Conservation (phyloP, 208 protist species). For the Wallacemonas sp. region DNA sequence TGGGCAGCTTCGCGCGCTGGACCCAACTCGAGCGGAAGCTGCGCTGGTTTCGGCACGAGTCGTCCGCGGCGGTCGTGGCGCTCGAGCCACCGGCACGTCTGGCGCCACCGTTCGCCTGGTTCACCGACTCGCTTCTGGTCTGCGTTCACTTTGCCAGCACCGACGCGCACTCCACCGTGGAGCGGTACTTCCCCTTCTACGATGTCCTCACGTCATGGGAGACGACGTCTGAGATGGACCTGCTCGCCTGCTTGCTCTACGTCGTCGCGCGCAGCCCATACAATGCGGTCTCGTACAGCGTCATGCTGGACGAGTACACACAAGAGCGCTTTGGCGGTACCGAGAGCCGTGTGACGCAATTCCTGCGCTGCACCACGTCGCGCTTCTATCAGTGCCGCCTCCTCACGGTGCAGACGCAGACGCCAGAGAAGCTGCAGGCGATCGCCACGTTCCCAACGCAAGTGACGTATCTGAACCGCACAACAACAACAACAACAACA, state of each 20-base stretch:
- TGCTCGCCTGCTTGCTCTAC: conserved; percentile 78
- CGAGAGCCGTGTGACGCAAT: conserved; percentile 36
- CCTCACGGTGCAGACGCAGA: background rate
- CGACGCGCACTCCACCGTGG: conserved; percentile 20
- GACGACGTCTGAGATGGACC: conserved; percentile 70
- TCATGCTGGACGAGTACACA: conserved; percentile 50
- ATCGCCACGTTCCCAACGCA: conserved; percentile 18
- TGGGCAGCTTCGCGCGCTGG: conserved; percentile 3
- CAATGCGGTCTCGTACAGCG: conserved; percentile 28
- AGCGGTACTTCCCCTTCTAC: conserved; percentile 57
- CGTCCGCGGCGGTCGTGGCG: background rate
- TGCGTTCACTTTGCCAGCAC: conserved; percentile 34
- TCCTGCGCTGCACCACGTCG: conserved; percentile 48
- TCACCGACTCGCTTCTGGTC: conserved; percentile 32
- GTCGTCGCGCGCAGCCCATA: conserved; percentile 40
- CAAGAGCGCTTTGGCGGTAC: conserved; percentile 55
- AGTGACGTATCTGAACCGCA: conserved; percentile 1
- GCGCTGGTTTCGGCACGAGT: background rate
- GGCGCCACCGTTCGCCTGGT: conserved; percentile 15
- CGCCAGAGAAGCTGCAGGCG: background rate
- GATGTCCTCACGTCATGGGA: conserved; percentile 74
- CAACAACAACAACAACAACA: conserved; percentile 19
- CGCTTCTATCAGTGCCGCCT: conserved; percentile 31
- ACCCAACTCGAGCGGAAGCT: conserved; percentile 11
- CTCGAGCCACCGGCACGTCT: background rate